These are phyloP conservation scores for Yamadazyma sp. DNA, from an alignment of 805 yeast genomes.

Conservation along the genomic window DNA sequence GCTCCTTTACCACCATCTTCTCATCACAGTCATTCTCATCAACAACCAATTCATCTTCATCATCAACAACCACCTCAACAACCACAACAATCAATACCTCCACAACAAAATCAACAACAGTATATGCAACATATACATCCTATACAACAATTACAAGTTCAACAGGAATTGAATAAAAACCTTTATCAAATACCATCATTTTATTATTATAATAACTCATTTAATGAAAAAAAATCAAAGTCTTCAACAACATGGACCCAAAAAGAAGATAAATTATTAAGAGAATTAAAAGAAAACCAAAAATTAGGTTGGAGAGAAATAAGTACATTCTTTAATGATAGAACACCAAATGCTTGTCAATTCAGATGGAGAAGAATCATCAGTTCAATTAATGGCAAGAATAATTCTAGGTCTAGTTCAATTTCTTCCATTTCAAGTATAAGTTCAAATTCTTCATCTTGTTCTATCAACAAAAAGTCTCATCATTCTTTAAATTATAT, in stretches of 20 bases:
- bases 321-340: conserved; percentile 68
- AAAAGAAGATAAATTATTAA: conserved; percentile 65
- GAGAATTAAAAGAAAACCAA: conserved; percentile 77
- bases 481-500: conserved; percentile 29
- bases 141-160: too few species aligned
- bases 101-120: conserved; percentile 1
- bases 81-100: conserved; percentile 4
- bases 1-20: background rate
- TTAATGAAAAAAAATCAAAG: conserved; percentile 24
- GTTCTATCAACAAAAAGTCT: conserved; percentile 16
- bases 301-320: conserved; percentile 90
- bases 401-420: conserved; percentile 5
- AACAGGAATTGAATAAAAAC: too few species aligned
- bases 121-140: too few species aligned
- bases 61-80: background rate
- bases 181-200: too few species aligned
- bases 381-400: conserved; percentile 8
- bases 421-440: conserved; percentile 1
- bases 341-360: conserved; percentile 89
- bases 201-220: conserved; percentile 10
- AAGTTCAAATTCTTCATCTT: conserved; percentile 2
- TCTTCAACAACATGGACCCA: conserved; percentile 66
- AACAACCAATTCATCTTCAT: conserved; percentile 4
- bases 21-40: background rate
- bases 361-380: conserved; percentile 79